Percentiles rank a stretch among this genome's conserved stretches.
Evolutionary conservation across 2,329 filamentous ascomycete genomes (phyloP).

Genomic region (Xylaria sp.): DNA sequence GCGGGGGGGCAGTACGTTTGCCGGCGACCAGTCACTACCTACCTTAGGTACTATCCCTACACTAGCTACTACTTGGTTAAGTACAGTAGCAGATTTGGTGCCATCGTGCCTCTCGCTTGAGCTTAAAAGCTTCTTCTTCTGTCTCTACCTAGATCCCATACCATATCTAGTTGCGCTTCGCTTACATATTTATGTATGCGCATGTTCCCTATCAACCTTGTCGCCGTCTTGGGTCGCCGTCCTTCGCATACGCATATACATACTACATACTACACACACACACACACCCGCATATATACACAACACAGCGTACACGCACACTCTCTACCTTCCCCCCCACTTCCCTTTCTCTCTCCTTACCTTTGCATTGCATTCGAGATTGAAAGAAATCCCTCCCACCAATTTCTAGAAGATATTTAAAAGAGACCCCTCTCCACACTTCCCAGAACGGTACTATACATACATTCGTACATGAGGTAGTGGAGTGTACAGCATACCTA

Average conservation of each 20-base stretch:
- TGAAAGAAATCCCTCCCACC: conserved; percentile 31
- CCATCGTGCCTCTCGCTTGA: conserved; percentile 34
- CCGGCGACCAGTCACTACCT: conserved; percentile 30
- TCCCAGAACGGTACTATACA: conserved; percentile 11
- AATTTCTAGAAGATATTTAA: conserved; percentile 32
- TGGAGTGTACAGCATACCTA: neutral
- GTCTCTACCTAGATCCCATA: conserved; percentile 1
- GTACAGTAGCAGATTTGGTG: conserved; percentile 23
- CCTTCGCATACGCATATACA: conserved; percentile 1
- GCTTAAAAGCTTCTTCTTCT: conserved; percentile 31
- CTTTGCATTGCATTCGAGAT: conserved; percentile 19
- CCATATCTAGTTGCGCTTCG: conserved; percentile 32
- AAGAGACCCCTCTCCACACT: conserved; percentile 34
- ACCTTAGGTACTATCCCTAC: neutral
- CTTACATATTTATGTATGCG: neutral
- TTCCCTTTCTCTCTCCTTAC: conserved; percentile 14
- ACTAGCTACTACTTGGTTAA: neutral
- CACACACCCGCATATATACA: neutral
- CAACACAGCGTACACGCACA: neutral
- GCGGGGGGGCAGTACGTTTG: conserved; percentile 8
- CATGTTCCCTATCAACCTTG: conserved; percentile 22
- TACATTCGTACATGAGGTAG: neutral
- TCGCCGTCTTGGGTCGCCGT: conserved; percentile 26
- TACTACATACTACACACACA: neutral
- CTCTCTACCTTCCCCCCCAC: neutral